These are phyloP conservation scores for Cucurbita maxima DNA, from an alignment of 306 rosid species.

Conservation along the genomic window DNA sequence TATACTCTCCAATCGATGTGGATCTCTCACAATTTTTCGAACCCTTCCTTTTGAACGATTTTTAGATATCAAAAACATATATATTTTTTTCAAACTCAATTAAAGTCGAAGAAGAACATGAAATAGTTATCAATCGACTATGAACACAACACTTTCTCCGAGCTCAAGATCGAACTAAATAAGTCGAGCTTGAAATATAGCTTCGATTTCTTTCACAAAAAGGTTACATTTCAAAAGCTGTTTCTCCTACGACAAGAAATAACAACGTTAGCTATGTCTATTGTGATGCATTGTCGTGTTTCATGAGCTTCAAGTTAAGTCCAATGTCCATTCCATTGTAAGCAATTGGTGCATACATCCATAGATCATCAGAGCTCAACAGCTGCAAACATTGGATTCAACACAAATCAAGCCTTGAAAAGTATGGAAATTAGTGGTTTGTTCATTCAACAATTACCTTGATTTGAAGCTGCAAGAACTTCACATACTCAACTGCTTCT, in stretches of 20 bases:
- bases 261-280: background rate
- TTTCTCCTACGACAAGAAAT: background rate
- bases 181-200: background rate
- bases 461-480: constrained; percentile 80
- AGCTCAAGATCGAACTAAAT: background rate
- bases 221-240: background rate
- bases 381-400: constrained; percentile 29
- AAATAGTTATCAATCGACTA: no score
- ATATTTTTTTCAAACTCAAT: no score
- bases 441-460: constrained; percentile 33
- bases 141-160: background rate
- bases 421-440: no score
- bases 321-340: constrained; percentile 80
- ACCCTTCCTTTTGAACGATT: no score
- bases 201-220: background rate
- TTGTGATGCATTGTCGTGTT: constrained; percentile 2
- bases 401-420: background rate
- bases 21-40: no score
- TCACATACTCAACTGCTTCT: constrained; percentile 79
- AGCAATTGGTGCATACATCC: constrained; percentile 93
- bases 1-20: no score
- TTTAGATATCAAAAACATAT: no score
- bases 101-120: no score
- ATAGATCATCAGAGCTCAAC: constrained; percentile 68
- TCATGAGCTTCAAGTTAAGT: constrained; percentile 30